Conservation (phyloP, 202 grass and related monocot species). For the Schoenoplectus tabernaemontani region DNA sequence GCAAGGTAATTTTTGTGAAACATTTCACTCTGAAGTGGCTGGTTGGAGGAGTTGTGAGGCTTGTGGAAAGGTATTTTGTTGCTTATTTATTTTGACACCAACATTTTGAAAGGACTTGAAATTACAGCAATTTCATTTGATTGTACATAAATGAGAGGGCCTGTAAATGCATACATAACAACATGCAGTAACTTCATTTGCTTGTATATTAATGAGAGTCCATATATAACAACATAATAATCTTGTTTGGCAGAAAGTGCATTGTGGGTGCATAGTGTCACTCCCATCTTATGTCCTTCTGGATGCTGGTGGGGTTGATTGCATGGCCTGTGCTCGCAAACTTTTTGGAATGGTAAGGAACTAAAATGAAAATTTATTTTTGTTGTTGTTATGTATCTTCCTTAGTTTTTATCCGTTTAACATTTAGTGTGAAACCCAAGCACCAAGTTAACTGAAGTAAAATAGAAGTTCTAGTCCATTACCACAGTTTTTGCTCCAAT, state of each 20-base stretch:
- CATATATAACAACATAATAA: neutral
- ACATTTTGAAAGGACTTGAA: too few species aligned
- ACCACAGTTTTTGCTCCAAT: neutral
- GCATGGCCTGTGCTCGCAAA: slow-evolving; percentile 62
- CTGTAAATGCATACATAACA: neutral
- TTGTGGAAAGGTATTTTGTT: slow-evolving; percentile 94
- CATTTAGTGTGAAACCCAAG: neutral
- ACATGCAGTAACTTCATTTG: neutral
- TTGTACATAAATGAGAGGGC: neutral
- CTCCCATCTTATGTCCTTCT: slow-evolving; percentile 53
- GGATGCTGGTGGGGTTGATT: slow-evolving; percentile 80
- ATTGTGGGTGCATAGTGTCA: slow-evolving; percentile 94
- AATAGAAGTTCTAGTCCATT: neutral
- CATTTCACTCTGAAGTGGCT: slow-evolving; percentile 66
- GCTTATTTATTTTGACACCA: too few species aligned
- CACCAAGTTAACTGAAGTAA: neutral
- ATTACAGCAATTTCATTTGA: neutral
- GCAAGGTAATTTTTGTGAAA: slow-evolving; percentile 92
- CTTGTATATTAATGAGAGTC: neutral
- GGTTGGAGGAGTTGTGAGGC: slow-evolving; percentile 91
- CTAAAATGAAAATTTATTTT: neutral
- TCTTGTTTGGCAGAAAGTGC: slow-evolving; percentile 46
- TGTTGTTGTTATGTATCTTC: neutral
- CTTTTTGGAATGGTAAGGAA: slow-evolving; percentile 46
- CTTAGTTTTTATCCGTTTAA: neutral